Evolutionary conservation across 345 rosid species (phyloP), one percentile per base, ranked within the genome.

Genomic region (Barbarea vulgaris): DNA sequence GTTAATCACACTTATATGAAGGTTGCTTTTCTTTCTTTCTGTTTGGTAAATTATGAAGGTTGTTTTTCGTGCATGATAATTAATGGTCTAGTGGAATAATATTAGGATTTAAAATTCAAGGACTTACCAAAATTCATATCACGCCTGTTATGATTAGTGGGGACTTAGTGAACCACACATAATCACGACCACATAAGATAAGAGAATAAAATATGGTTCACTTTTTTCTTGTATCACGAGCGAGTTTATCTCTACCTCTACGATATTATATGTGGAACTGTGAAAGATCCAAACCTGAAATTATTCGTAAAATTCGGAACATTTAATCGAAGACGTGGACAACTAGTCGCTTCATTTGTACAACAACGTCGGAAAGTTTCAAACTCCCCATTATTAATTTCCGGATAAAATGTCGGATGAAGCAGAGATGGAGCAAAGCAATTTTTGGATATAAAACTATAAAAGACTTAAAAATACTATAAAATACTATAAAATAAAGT

Each of bases 101-200:
- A 30, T 30, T 46, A 31, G 11, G 58, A 53, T 48, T 69, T n/a
- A 17, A 64, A 25, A 64, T 11, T 19, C 1, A 64, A 33, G 25
- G 66, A 21, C 15, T 70, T 77, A 70, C 59, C 61, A 61, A 56
- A 25, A 46, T 47, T 47, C 19, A 30, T 37, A 7, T 64, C 80
- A 77, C 76, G 76, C 80, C 72, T 64, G 76, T 31, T 56, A 77
- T 64, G 10, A 77, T 70, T 63, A 77, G 75, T 63, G 64, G 80
- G 73, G 74, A 63, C 50, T 63, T 63, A 37, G 27, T 64, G 64
- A 76, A 60, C 47, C 42, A 69, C 64, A 33, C 61, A 70, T 63
- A 77, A 77, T 77, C 71, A 62, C 75, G 70, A 53, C 53, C 64
- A 54, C 33, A 62, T 9, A 55, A 53, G 2, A 33, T 22, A 53